phyloP scores from a whole-genome alignment of 768 basidiomycete genomes.

The Ramaria sp. region DNA sequence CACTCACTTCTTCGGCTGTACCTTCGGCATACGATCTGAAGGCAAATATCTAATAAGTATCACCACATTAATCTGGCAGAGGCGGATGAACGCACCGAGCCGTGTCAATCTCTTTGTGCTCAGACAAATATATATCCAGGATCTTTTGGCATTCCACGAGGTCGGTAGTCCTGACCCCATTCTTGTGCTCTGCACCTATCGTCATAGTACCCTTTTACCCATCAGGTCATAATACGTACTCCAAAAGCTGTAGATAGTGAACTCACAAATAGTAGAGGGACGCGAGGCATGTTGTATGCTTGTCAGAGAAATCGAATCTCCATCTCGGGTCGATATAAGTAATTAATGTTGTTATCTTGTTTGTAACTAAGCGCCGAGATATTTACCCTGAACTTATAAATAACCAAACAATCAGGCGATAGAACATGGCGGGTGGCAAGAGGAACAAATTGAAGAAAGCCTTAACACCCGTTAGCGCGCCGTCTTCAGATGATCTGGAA shows the following conservation, averaged over 20 bases:
- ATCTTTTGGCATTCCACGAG: constrained; percentile 31
- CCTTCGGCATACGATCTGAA: too few species aligned
- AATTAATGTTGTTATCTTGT: background rate
- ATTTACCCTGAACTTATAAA: background rate
- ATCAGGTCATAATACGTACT: background rate
- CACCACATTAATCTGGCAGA: background rate
- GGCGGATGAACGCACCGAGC: constrained; percentile 33
- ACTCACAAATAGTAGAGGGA: constrained; percentile 31
- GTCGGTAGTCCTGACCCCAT: constrained; percentile 28
- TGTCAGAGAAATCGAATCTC: constrained; percentile 1
- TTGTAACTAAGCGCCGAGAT: too few species aligned
- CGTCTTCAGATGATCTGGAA: constrained; percentile 19
- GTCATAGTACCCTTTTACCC: constrained; percentile 37
- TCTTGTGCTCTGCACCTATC: constrained; percentile 31
- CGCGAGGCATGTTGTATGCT: constrained; percentile 17
- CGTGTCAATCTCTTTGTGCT: constrained; percentile 39
- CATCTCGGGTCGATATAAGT: background rate
- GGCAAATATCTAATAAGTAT: too few species aligned
- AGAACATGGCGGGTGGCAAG: constrained; percentile 41
- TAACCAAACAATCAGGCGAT: background rate
- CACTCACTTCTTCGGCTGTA: too few species aligned
- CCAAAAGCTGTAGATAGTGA: background rate
- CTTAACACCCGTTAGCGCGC: constrained; percentile 16
- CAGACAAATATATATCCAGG: constrained; percentile 33
- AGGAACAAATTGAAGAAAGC: constrained; percentile 46